Evolutionary conservation across 768 basidiomycete species (phyloP).

Genomic region (Rickenella mellea): DNA sequence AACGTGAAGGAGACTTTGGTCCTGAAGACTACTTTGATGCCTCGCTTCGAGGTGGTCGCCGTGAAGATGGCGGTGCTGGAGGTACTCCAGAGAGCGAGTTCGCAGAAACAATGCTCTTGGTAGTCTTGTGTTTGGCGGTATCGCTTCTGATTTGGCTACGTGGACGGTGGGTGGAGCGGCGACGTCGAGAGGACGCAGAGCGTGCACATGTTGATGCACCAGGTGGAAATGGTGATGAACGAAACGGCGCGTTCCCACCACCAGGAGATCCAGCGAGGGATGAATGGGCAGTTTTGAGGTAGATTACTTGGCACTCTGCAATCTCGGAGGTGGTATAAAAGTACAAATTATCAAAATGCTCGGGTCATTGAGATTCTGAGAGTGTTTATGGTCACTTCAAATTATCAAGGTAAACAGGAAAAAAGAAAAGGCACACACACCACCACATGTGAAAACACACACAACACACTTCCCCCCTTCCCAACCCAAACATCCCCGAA

Average conservation of each 20-base stretch:
- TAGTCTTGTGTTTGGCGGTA: constrained; percentile 62
- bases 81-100: constrained; percentile 66
- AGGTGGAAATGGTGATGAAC: constrained; percentile 15
- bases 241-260: constrained; percentile 47
- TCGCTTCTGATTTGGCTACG: constrained; percentile 72
- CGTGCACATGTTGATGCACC: constrained; percentile 21
- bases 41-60: constrained; percentile 45
- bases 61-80: constrained; percentile 32
- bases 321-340: no score
- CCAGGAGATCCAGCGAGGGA: constrained; percentile 53
- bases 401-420: no score
- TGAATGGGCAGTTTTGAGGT: constrained; percentile 58
- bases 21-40: constrained; percentile 81
- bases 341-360: no score
- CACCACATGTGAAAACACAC: no score
- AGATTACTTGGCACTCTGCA: constrained; percentile 12
- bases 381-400: no score
- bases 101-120: constrained; percentile 69
- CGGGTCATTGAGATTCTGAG: no score
- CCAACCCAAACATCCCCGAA: no score
- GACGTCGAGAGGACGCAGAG: constrained; percentile 50
- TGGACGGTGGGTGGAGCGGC: constrained; percentile 65
- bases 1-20: constrained; percentile 64
- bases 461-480: no score
- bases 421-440: no score